Evolutionary conservation across 768 basidiomycete genomes (phyloP).

Genomic region (Brasilioporus rufonigricans): DNA sequence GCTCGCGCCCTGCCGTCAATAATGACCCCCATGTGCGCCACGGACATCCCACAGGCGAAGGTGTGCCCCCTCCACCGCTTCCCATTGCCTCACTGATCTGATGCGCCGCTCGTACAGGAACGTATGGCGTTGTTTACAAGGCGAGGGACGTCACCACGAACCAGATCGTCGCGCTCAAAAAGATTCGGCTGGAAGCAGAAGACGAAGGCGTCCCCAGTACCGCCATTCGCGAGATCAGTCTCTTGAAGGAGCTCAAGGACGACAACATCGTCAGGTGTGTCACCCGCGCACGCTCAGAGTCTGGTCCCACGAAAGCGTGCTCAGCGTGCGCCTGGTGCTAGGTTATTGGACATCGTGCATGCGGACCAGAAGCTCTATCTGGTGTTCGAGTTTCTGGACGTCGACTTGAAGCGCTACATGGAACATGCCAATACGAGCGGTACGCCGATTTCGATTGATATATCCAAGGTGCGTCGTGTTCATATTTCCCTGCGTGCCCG

Average conservation of each 20-base stretch:
- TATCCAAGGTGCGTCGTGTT: slow-evolving; percentile 69
- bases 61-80: slow-evolving; percentile 19
- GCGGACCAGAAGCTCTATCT: slow-evolving; percentile 96
- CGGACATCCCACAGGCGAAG: slow-evolving; percentile 40
- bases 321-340: slow-evolving; percentile 31
- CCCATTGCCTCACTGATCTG: slow-evolving; percentile 2
- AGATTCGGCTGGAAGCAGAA: slow-evolving; percentile 96
- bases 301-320: background rate
- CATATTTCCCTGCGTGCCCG: background rate
- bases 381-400: slow-evolving; percentile 96
- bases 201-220: slow-evolving; percentile 99
- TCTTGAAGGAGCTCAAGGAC: slow-evolving; percentile 95
- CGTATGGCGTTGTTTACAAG: slow-evolving; percentile 98
- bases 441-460: slow-evolving; percentile 66
- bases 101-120: slow-evolving; percentile 52
- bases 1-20: background rate
- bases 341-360: slow-evolving; percentile 94
- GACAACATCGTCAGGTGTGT: slow-evolving; percentile 89
- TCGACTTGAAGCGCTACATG: slow-evolving; percentile 96
- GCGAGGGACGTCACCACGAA: slow-evolving; percentile 79
- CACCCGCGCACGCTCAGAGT: background rate
- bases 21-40: slow-evolving; percentile 17
- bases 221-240: slow-evolving; percentile 95
- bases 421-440: slow-evolving; percentile 76
- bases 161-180: slow-evolving; percentile 93